phyloP scores from a whole-genome alignment of 2,329 filamentous ascomycete species.

The Neonectria neomacrospora region DNA sequence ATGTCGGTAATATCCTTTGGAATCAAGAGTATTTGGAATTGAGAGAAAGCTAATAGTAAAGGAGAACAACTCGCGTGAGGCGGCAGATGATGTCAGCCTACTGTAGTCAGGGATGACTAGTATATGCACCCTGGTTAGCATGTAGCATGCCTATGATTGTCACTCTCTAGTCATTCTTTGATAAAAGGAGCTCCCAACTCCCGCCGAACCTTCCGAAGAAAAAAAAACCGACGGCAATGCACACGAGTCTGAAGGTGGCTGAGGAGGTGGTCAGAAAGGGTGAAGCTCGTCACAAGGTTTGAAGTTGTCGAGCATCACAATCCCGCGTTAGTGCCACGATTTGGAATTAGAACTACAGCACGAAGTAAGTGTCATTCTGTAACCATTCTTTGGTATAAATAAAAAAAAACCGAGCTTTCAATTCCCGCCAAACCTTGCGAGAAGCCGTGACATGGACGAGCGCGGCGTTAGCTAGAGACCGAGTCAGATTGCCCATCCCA shows the following conservation, averaged over 20 bases:
- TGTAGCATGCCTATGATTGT: neutral
- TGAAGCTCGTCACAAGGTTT: neutral
- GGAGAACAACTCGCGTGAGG: neutral
- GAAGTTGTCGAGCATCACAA: neutral
- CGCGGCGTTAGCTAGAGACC: neutral
- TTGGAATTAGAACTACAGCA: neutral
- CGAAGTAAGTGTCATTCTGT: neutral
- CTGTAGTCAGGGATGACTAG: neutral
- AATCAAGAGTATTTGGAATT: neutral
- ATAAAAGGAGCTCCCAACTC: neutral
- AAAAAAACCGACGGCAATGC: too few relatives aligned
- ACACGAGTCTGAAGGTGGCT: too few relatives aligned
- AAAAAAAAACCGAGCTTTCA: too few relatives aligned
- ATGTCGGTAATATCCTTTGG: neutral
- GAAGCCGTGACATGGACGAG: constrained; percentile 2
- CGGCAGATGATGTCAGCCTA: neutral
- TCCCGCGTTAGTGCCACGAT: neutral
- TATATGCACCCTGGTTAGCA: neutral
- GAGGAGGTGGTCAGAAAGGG: neutral
- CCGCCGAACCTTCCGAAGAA: neutral
- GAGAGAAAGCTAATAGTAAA: too few relatives aligned
- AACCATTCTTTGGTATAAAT: too few relatives aligned
- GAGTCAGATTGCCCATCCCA: neutral
- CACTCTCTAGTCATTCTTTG: too few relatives aligned
- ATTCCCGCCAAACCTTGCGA: neutral